A percentile compares a stretch with the other conserved stretches of the same genome.
Conservation (phyloP, 2,329 filamentous ascomycete genomes). For the Rhexocercosporidium sp. region DNA sequence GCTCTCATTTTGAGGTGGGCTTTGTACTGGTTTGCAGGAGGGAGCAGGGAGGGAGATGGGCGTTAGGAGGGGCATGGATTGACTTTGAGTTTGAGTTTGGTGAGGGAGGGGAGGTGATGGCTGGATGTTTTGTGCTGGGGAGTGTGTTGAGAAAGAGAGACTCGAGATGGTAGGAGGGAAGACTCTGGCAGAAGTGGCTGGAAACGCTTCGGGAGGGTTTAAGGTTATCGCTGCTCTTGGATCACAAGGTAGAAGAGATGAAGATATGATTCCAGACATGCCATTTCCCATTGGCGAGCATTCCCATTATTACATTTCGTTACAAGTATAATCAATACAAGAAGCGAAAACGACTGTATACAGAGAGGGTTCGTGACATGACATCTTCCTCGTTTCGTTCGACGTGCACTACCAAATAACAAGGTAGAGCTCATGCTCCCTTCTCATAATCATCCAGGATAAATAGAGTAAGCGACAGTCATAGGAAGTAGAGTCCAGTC, state of each 20-base stretch:
- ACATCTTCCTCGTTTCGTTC: background rate
- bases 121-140: no score
- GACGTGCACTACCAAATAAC: background rate
- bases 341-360: conserved; percentile 32
- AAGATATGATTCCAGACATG: background rate
- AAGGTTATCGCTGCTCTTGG: background rate
- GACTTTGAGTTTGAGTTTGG: no score
- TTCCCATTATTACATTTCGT: conserved; percentile 22
- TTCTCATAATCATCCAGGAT: conserved; percentile 12
- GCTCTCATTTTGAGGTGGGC: background rate
- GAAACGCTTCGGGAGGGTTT: background rate
- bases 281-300: background rate
- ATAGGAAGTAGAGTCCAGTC: background rate
- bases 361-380: background rate
- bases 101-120: no score
- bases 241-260: background rate
- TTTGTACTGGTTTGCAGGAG: background rate
- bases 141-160: no score
- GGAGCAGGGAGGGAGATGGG: background rate
- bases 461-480: conserved; percentile 9
- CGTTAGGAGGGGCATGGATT: no score
- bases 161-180: no score
- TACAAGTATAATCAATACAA: conserved; percentile 29
- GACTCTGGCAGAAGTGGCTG: no score
- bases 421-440: background rate